A percentile compares a stretch with the other conserved stretches of the same genome.
These are phyloP conservation scores for Fusarium tupiense DNA, from an alignment of 2,329 filamentous ascomycete species.

Conservation along the genomic window DNA sequence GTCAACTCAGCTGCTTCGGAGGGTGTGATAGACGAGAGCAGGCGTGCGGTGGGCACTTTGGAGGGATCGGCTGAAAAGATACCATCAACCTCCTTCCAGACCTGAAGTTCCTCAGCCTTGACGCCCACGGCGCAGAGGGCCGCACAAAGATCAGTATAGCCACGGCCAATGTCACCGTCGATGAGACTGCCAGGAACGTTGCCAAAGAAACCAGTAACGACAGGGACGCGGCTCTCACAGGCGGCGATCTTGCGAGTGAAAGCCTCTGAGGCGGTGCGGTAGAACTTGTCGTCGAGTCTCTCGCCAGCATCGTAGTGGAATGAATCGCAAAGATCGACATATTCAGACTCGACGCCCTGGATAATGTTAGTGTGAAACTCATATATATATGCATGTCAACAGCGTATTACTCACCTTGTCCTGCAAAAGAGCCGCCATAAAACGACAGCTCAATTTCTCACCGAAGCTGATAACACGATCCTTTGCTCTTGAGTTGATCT, in stretches of 20 bases:
- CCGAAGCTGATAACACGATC: constrained; percentile 94
- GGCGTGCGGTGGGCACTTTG: constrained; percentile 90
- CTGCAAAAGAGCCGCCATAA: constrained; percentile 85
- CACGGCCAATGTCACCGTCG: constrained; percentile 87
- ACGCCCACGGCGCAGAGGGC: constrained; percentile 90
- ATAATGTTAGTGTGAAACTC: constrained; percentile 40
- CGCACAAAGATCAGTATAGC: constrained; percentile 96
- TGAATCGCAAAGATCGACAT: constrained; percentile 87
- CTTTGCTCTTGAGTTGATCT: constrained; percentile 81
- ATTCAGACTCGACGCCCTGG: constrained; percentile 83
- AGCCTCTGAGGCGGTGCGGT: constrained; percentile 68
- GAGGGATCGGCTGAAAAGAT: constrained; percentile 87
- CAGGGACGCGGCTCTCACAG: constrained; percentile 75
- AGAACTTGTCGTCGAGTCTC: constrained; percentile 74
- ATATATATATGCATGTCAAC: neutral
- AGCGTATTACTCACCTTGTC: constrained; percentile 65
- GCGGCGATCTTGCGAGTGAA: constrained; percentile 72
- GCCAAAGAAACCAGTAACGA: constrained; percentile 94
- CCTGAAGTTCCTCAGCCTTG: constrained; percentile 88
- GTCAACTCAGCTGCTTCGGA: constrained; percentile 96
- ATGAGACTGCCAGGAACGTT: constrained; percentile 90
- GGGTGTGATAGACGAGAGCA: constrained; percentile 90
- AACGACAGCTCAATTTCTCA: constrained; percentile 93
- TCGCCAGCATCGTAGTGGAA: constrained; percentile 72
- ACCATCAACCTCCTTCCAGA: constrained; percentile 99